Percentiles rank a stretch among this genome's conserved stretches.
Evolutionary conservation across 345 rosid genomes (phyloP).

Genomic region (Citrus glauca): DNA sequence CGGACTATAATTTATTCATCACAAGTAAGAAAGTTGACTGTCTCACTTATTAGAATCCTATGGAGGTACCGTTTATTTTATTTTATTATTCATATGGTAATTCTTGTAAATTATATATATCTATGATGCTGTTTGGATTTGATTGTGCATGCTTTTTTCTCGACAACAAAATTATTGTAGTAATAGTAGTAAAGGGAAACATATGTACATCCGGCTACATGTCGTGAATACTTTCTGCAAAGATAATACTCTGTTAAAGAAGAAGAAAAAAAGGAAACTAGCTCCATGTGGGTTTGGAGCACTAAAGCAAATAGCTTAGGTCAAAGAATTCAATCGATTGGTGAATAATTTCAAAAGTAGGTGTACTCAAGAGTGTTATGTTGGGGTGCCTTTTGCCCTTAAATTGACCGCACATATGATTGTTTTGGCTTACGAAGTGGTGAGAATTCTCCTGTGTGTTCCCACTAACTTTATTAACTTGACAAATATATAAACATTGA

Average conservation of each 20-base stretch:
- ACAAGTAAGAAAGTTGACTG: constrained; percentile 7
- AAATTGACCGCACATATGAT: constrained; percentile 10
- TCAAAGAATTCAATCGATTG: constrained; percentile 19
- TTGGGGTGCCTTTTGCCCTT: neutral
- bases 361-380: constrained; percentile 12
- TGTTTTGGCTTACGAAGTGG: constrained; percentile 5
- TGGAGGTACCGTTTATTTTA: neutral
- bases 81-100: neutral
- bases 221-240: neutral
- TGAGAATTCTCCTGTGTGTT: constrained; percentile 7
- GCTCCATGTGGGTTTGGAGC: constrained; percentile 14
- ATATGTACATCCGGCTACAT: neutral
- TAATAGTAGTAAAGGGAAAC: neutral
- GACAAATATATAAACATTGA: neutral
- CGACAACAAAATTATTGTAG: neutral
- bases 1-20: constrained; percentile 8
- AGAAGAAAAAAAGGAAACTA: neutral
- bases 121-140: neutral
- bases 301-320: constrained; percentile 6
- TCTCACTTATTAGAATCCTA: constrained; percentile 10
- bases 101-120: neutral
- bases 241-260: neutral
- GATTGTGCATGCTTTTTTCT: neutral
- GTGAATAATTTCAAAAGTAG: constrained; percentile 29
- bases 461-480: constrained; percentile 4